Base-by-base conservation (phyloP, 805 yeast genomes). In the Candida peoriensis region DNA sequence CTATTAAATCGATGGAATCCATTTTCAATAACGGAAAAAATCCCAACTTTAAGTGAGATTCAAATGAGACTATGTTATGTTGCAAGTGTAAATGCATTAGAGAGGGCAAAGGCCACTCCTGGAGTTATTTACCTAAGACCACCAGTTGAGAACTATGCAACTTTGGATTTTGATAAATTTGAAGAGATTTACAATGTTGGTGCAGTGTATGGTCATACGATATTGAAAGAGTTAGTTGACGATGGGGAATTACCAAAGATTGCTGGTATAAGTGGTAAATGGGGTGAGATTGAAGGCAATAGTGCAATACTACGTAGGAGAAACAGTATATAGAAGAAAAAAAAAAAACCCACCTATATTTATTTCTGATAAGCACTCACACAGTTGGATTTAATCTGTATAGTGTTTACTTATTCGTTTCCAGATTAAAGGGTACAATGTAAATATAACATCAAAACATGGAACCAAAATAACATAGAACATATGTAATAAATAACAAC, bases 21-120 rank as follows among this genome's bases (percentile, higher is more conserved):
- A 6, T 89, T 90, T 51, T 84, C 96, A 0, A 66, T 68, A 10
- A 81, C 81, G 48, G 95, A 97, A 4, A 81, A 83, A 55, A 84
- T 87, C 5, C 98, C 98, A 4, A 84, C 82, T 36, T 78, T 93
- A 84, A 87, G 96, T 45, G 98, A 90, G 54, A 87, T 90, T 39
- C 98, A 90, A 61, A 72, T 87, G 64, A 68, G 97, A 37, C 64
- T 90, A 41, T 96, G 97, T 1, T 90, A 93, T 56, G 98, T 90
- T 25, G 85, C 96, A 0, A 85, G 96, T 33, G 98, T 90, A 2
- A 84, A 85, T 60, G 97, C 97, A 0, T 63, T 93, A 32, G 96
- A 90, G 50, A 69, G 72, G 39, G 97, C 96, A 2, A 93, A 90
- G 54, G 65, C 57, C 20, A 81, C 88, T 0, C 82, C 87, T 0